Percentiles rank a stretch among this genome's conserved stretches.
These are phyloP conservation scores for Scytalidium sp. DNA, from an alignment of 2,329 filamentous ascomycete genomes.

Conservation along the genomic window DNA sequence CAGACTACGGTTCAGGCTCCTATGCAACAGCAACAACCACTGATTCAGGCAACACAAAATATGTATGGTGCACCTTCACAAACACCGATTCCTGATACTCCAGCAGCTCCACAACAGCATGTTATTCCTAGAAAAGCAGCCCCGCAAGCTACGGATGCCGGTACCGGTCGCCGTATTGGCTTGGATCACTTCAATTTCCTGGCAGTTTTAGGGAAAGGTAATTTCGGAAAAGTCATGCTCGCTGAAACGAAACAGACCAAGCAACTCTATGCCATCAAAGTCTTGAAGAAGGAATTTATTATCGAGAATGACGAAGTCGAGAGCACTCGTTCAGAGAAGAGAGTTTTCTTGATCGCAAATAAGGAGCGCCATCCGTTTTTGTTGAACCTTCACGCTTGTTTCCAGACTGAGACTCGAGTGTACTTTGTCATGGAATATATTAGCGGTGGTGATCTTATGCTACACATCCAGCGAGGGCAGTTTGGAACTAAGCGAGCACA, in stretches of 20 bases:
- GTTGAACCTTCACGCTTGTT: slow-evolving; percentile 92
- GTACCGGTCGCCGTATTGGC: slow-evolving; percentile 82
- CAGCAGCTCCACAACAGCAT: slow-evolving; percentile 30
- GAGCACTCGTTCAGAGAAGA: slow-evolving; percentile 95
- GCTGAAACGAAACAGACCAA: slow-evolving; percentile 93
- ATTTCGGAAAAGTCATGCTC: slow-evolving; percentile 99
- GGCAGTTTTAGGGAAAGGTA: slow-evolving; percentile 95
- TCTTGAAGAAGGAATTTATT: slow-evolving; percentile 99
- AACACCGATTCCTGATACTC: slow-evolving; percentile 26
- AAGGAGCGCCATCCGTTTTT: slow-evolving; percentile 96
- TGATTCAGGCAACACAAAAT: slow-evolving; percentile 1
- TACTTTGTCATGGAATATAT: slow-evolving; percentile 99
- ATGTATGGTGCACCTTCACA: slow-evolving; percentile 5
- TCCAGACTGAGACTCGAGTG: slow-evolving; percentile 96
- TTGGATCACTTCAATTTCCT: slow-evolving; percentile 99
- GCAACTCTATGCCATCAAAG: slow-evolving; percentile 96
- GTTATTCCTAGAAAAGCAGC: slow-evolving; percentile 51
- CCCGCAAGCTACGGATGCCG: slow-evolving; percentile 67
- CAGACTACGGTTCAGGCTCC: slow-evolving; percentile 36
- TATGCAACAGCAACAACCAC: slow-evolving; percentile 28
- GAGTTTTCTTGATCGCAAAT: slow-evolving; percentile 95
- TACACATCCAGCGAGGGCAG: slow-evolving; percentile 95
- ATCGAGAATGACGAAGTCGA: slow-evolving; percentile 99
- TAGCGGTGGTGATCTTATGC: slow-evolving; percentile 96
- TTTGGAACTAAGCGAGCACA: slow-evolving; percentile 96